Conservation (phyloP, 2,329 filamentous ascomycete species). For the Fusarium sp. region DNA sequence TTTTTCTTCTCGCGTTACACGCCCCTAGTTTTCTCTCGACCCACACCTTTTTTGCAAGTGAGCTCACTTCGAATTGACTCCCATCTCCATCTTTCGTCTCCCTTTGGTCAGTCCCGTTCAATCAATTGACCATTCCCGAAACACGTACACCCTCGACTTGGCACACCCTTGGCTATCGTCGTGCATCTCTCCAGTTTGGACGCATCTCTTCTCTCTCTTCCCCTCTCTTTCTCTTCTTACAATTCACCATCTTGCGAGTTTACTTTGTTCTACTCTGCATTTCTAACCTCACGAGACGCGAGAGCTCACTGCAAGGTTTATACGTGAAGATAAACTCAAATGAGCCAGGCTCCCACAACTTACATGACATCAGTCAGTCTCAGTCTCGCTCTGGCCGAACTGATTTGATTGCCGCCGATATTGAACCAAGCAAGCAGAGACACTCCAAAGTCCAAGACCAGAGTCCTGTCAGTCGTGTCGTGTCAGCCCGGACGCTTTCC, state of each 20-base stretch:
- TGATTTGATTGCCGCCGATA: constrained; percentile 27
- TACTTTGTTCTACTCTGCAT: too few species aligned
- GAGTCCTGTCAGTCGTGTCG: constrained; percentile 38
- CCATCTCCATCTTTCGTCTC: constrained; percentile 22
- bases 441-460: constrained; percentile 22
- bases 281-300: neutral
- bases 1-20: constrained; percentile 11
- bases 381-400: constrained; percentile 29
- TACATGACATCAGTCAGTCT: constrained; percentile 25
- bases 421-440: constrained; percentile 29
- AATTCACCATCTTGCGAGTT: too few species aligned
- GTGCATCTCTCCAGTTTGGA: neutral
- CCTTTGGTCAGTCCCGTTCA: constrained; percentile 39
- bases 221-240: neutral
- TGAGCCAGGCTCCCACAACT: neutral
- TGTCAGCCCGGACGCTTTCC: constrained; percentile 53
- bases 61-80: constrained; percentile 14
- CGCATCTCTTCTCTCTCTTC: neutral
- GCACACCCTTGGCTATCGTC: constrained; percentile 30
- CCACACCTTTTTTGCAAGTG: constrained; percentile 21
- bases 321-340: neutral
- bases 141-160: constrained; percentile 31
- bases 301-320: neutral
- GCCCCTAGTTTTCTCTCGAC: constrained; percentile 23
- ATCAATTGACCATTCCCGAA: constrained; percentile 41